Base-by-base conservation (phyloP, 805 yeast genomes). In the Myxozyma lipomycoides region DNA sequence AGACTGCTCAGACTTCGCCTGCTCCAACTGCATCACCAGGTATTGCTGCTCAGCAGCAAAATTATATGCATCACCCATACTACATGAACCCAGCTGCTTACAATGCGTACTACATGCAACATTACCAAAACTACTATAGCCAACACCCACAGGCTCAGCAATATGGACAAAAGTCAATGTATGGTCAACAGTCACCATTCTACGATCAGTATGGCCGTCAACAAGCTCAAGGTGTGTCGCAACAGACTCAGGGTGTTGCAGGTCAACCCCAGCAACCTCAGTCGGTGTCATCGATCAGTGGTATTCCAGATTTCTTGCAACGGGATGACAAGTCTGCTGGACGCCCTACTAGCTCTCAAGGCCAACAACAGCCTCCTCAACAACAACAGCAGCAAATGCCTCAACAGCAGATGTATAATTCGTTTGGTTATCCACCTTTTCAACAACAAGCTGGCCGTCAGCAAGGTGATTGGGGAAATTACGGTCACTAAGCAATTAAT, bases 281-380 rank as follows among this genome's bases (percentile, higher is more conserved):
- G 44, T 49, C 39, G 45, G 34, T n/a, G 5, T 40, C 39, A 17
- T 48, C 55, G 12, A 48, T 57, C 24, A 54, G 60, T 21, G 58
- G 58, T 15, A 57, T 57, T 23, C 60, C 57, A n/a, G 61, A 57
- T 42, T 57, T 55, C 40, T 32, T 57, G 52, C 61, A 55, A 40
- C 46, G 51, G 19, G 60, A 55, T 10, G 61, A 55, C 36, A 53
- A 53, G 48, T 39, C 41, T 26, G 35, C 47, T 12, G 48, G 52
- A 28, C 47, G 49, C 23, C 46, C 52, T 6, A 15, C 52, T 17
- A 43, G 49, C 43, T 40, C 53, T 25, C 44, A 52, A 5, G 50
- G 48, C 17, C 59, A 51, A 44, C 55, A 48, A 42, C 60, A 51
- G 41, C 50, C 10, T 22, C 58, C 43, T 47, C 58, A 56, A 43